Evolutionary conservation across 768 basidiomycete species (phyloP), one percentile per base, ranked within the genome.

Genomic region (Phaeotremella fagi): DNA sequence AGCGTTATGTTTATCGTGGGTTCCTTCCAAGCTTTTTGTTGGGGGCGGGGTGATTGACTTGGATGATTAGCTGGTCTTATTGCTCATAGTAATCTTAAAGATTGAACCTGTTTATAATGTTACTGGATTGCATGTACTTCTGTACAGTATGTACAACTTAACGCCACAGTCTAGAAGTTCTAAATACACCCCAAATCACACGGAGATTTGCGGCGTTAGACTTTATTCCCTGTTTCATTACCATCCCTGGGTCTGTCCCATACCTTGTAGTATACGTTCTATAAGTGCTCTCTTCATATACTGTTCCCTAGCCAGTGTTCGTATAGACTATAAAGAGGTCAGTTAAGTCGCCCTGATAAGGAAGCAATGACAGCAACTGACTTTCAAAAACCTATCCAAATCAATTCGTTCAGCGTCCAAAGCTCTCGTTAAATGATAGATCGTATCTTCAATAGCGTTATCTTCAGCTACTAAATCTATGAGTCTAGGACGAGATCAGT

Each of bases 401-500:
- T 98, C 94, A 57, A 97, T 85, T 54, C 90, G 83, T 37, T 77
- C 76, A 20, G 67, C 64, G 70, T 95, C 95, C 59, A 99, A 79
- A 0, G 91, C 94, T 57, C 91, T 82, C 60, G 92, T 90, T 43
- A 99, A 81, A 73, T 98, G 91, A 76, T 97, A 99, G 55, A 95
- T 87, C 42, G 94, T 94, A 73, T 98, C 95, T 76, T 97, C 94
- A 70, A 98, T 91, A 1, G 94, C 90, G 66, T 90, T 91, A 75
- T 98, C 95, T 74, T 99, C 95, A n/a, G 95, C 92, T n/a, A 97
- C 86, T 25, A 98, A 80, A 70, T 97, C 88, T 62, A 97, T 85
- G 22, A 99, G 78, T 76, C 94, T 98, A 70, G n/a, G n/a, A n/a
- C n/a, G n/a, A n/a, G n/a, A n/a, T n/a, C n/a, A n/a, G n/a, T n/a